A percentile compares a stretch with the other conserved stretches of the same genome.
These are phyloP conservation scores for Fusarium bulbicola DNA, from an alignment of 2,329 filamentous ascomycete species.

Conservation along the genomic window DNA sequence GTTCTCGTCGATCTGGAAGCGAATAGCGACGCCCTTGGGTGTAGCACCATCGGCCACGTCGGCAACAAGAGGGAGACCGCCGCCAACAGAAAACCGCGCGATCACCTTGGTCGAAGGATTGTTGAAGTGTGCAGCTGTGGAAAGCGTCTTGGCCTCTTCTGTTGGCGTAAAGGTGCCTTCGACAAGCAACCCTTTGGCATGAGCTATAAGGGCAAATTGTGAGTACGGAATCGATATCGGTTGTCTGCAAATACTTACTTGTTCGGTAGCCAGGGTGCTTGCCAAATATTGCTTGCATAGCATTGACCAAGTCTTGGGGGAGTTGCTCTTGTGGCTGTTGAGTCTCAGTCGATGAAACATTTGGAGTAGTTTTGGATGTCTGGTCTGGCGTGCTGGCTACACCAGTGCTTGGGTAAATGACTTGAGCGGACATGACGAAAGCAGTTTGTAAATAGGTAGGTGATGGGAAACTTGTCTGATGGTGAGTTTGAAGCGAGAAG, in stretches of 20 bases:
- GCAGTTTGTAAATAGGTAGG: rapidly evolving
- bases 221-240: neutral
- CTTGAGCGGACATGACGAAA: neutral
- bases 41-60: constrained; percentile 15
- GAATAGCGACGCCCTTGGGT: constrained; percentile 19
- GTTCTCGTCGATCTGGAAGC: constrained; percentile 18
- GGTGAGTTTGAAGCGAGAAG: neutral
- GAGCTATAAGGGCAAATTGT: neutral
- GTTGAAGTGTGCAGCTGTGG: constrained; percentile 18
- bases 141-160: constrained; percentile 10
- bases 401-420: neutral
- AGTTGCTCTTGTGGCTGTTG: neutral
- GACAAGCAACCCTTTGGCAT: constrained; percentile 23
- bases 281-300: constrained; percentile 22
- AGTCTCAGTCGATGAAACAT: neutral
- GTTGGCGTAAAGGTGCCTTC: constrained; percentile 18
- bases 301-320: constrained; percentile 11
- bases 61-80: constrained; percentile 5
- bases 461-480: rapidly evolving
- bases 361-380: neutral
- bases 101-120: constrained; percentile 5
- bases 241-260: neutral
- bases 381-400: neutral
- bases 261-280: constrained; percentile 24
- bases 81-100: constrained; percentile 23